phyloP scores from a whole-genome alignment of 768 basidiomycete genomes.

The Pleurotus sapidus region DNA sequence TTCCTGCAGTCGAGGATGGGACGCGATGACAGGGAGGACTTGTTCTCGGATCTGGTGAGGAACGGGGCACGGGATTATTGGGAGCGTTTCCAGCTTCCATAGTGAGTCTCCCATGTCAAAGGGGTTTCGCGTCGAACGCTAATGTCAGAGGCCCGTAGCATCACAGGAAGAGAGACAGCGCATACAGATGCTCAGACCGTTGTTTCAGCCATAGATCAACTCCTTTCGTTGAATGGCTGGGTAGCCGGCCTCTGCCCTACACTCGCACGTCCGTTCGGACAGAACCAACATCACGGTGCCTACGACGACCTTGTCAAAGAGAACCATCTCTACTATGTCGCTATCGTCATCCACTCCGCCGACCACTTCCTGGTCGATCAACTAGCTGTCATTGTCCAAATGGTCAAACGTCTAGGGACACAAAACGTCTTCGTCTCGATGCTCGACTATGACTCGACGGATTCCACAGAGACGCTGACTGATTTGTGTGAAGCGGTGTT shows the following conservation, averaged over 20 bases:
- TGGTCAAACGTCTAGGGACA: slow-evolving; percentile 87
- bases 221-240: slow-evolving; percentile 97
- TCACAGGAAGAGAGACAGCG: slow-evolving; percentile 76
- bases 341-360: slow-evolving; percentile 94
- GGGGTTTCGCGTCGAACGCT: neutral
- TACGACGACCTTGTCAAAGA: slow-evolving; percentile 87
- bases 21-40: slow-evolving; percentile 78
- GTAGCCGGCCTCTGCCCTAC: slow-evolving; percentile 95
- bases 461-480: slow-evolving; percentile 91
- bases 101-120: neutral
- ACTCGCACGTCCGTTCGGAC: slow-evolving; percentile 90
- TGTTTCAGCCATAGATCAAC: slow-evolving; percentile 84
- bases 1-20: slow-evolving; percentile 90
- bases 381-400: slow-evolving; percentile 95
- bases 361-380: slow-evolving; percentile 99
- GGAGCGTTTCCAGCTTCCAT: slow-evolving; percentile 72
- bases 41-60: slow-evolving; percentile 71
- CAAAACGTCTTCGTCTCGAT: slow-evolving; percentile 94
- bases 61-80: slow-evolving; percentile 88
- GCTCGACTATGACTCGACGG: slow-evolving; percentile 94
- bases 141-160: slow-evolving; percentile 40
- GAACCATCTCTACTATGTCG: slow-evolving; percentile 90
- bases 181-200: slow-evolving; percentile 91
- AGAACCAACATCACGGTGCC: slow-evolving; percentile 80
- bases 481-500: slow-evolving; percentile 96